Percentiles rank a stretch among this genome's conserved stretches.
Conservation (phyloP, 2,329 filamentous ascomycete species). For the Pochonia chlamydosporia region DNA sequence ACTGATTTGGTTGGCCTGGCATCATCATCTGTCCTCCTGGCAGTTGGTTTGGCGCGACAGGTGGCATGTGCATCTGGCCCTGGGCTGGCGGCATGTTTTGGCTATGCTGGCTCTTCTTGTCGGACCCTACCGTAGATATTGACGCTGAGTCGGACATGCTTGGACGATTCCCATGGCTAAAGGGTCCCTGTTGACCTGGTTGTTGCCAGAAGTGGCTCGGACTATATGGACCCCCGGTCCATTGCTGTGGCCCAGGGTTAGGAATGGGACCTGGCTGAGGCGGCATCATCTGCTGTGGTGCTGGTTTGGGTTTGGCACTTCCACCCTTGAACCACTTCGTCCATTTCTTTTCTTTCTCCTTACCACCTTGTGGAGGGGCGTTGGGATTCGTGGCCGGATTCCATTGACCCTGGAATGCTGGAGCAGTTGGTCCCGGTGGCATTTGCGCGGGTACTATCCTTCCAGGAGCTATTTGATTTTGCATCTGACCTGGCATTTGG, state of each 20-base stretch:
- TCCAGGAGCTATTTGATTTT: not conserved
- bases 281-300: slow-evolving; percentile 4
- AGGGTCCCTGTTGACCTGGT: slow-evolving; percentile 2
- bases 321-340: slow-evolving; percentile 22
- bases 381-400: not conserved
- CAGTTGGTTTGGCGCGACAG: not conserved
- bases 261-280: not conserved
- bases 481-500: not conserved
- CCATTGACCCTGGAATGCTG: not conserved
- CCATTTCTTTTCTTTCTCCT: slow-evolving; percentile 21
- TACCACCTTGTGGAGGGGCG: not conserved
- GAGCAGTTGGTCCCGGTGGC: not conserved
- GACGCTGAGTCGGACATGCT: slow-evolving; percentile 6
- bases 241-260: slow-evolving; percentile 5
- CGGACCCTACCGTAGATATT: not conserved
- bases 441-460: not conserved
- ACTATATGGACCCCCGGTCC: slow-evolving; percentile 3
- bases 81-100: slow-evolving; percentile 1
- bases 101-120: not conserved
- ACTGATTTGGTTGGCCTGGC: too few relatives aligned
- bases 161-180: not conserved
- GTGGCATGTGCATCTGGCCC: not conserved
- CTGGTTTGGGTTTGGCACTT: slow-evolving; percentile 4
- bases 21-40: not conserved
- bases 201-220: slow-evolving; percentile 7